phyloP scores from a whole-genome alignment of 1,284 basidiomycete genomes.

The Rhodotorula sp. region DNA sequence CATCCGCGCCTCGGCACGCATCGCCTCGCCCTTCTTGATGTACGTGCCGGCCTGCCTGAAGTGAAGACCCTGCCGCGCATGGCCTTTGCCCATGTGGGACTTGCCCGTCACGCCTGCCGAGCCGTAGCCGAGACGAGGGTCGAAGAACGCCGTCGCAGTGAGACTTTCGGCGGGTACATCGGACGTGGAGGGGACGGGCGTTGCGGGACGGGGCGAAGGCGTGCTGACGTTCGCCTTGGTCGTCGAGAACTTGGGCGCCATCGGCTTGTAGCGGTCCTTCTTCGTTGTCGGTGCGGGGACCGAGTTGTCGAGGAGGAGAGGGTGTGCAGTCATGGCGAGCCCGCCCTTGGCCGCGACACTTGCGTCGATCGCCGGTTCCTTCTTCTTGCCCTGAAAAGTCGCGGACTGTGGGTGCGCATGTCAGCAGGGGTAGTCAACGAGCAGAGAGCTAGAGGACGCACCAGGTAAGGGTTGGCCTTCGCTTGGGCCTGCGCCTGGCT shows the following conservation, averaged over 20 bases:
- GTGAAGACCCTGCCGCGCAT: slow-evolving; percentile 65
- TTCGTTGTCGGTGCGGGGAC: slow-evolving; percentile 61
- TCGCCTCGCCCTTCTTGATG: slow-evolving; percentile 74
- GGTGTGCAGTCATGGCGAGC: slow-evolving; percentile 85
- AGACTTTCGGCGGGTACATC: slow-evolving; percentile 50
- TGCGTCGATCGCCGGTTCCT: slow-evolving; percentile 39
- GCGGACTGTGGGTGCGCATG: slow-evolving; percentile 2
- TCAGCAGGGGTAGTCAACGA: neutral
- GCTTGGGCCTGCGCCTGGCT: slow-evolving; percentile 26
- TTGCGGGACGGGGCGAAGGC: slow-evolving; percentile 51
- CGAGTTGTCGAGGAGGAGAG: slow-evolving; percentile 67
- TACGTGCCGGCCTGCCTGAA: slow-evolving; percentile 92
- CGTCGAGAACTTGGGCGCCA: slow-evolving; percentile 94
- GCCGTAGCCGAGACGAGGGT: slow-evolving; percentile 47
- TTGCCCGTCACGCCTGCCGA: slow-evolving; percentile 31
- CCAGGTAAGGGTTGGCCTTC: slow-evolving; percentile 70
- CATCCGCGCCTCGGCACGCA: slow-evolving; percentile 70
- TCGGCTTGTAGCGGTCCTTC: slow-evolving; percentile 88
- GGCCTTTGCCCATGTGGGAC: slow-evolving; percentile 40
- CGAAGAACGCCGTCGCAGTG: slow-evolving; percentile 45
- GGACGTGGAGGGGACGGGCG: slow-evolving; percentile 60
- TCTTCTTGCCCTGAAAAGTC: slow-evolving; percentile 22
- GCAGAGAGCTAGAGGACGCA: slow-evolving; percentile 47
- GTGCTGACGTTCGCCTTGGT: slow-evolving; percentile 76
- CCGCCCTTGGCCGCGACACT: slow-evolving; percentile 70